Evolutionary conservation across 2,329 filamentous ascomycete species (phyloP), one percentile per base, ranked within the genome.

Genomic region (Aspergillaceae sp.): DNA sequence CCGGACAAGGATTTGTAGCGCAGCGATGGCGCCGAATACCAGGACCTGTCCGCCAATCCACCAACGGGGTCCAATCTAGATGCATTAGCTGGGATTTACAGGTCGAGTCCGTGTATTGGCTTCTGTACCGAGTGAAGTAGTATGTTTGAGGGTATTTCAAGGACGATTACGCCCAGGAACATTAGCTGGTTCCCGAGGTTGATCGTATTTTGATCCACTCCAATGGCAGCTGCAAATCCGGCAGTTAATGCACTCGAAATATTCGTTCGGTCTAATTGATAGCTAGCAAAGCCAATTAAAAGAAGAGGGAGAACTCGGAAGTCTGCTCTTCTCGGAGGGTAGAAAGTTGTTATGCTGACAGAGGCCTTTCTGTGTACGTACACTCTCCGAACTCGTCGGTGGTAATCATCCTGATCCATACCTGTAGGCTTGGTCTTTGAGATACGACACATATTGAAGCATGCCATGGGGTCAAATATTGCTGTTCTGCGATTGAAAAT

Each of bases 181-280:
- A 77, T 74, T 6, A 77, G 56, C 50, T 77, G 74, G 46, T 77
- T 77, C 0, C 75, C 74, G 0, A 77, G 55, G 44, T 78, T 78
- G 48, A 77, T 69, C 0, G 69, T 74, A 26, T 68, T 65, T 48
- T 75, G 72, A 32, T 63, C 58, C 5, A 76, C 62, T 0, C 53
- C 48, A 29, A 76, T 71, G 33, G 70, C 64, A 2, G 59, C 56
- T 1, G 70, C 69, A 40, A 77, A 74, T 0, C 71, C 71, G 4
- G 66, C 73, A 0, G 74, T 77, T 0, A 77, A 57, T 5, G 74
- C 74, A 49, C 72, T 75, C 10, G 71, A 72, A 5, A 77, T 62
- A 47, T 77, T 77, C 64, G 74, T 76, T 28, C 75, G 70, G 48
- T 78, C 75, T 0, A 77, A 58, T 53, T 77, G 74, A 49, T 77